Percentiles rank a stretch among this genome's conserved stretches.
Conservation (phyloP, 192 early-diverging fungal genomes). For the Bifiguratus adelaidae region DNA sequence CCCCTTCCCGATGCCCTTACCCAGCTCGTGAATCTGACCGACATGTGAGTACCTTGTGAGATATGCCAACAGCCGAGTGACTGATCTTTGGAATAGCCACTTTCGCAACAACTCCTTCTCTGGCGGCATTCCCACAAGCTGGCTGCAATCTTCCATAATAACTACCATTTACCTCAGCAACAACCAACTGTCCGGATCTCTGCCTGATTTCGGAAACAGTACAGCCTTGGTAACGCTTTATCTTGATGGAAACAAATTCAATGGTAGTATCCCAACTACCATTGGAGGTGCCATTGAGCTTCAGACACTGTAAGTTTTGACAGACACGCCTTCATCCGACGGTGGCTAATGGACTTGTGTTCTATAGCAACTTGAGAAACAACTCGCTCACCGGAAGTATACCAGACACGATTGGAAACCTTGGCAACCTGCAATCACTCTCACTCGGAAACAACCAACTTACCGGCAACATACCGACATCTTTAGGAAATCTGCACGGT, state of each 20-base stretch:
- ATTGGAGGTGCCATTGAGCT: not conserved
- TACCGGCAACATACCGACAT: slow-evolving; percentile 4
- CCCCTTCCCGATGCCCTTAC: slow-evolving; percentile 1
- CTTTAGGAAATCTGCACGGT: slow-evolving; percentile 3
- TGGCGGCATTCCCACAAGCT: slow-evolving; percentile 14
- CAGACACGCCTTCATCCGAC: not conserved
- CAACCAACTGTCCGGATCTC: slow-evolving; percentile 5
- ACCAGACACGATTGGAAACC: slow-evolving; percentile 6
- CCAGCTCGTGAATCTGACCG: slow-evolving; percentile 1
- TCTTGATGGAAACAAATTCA: slow-evolving; percentile 3
- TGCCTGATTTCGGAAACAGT: slow-evolving; percentile 1
- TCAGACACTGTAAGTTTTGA: not conserved
- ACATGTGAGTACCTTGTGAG: slow-evolving; percentile 8
- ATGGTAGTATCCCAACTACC: slow-evolving; percentile 1
- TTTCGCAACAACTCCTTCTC: slow-evolving; percentile 17
- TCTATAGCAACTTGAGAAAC: slow-evolving; percentile 4
- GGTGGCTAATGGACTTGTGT: no score
- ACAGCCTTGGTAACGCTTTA: slow-evolving; percentile 18
- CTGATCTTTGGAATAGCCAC: no score
- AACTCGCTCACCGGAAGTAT: slow-evolving; percentile 11
- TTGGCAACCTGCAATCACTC: slow-evolving; percentile 5
- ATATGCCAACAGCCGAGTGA: no score
- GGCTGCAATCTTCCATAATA: not conserved
- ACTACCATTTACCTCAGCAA: slow-evolving; percentile 5
- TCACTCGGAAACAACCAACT: slow-evolving; percentile 12